Percentiles rank a stretch among this genome's conserved stretches.
phyloP scores from a whole-genome alignment of 495 filamentous ascomycete species.

The Neurospora terricola region DNA sequence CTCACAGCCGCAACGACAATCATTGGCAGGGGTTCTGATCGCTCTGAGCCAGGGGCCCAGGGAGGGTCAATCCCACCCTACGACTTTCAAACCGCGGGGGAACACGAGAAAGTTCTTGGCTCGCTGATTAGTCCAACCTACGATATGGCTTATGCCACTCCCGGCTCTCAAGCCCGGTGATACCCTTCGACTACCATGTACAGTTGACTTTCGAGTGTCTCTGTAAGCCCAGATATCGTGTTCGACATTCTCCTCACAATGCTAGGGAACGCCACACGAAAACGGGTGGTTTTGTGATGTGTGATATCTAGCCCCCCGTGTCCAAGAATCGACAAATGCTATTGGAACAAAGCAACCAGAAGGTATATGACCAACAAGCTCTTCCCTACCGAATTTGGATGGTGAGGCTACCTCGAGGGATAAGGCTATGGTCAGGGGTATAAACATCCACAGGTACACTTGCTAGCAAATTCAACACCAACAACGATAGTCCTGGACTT shows the following conservation, averaged over 20 bases:
- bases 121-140: not conserved
- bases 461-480: not conserved
- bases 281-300: not conserved
- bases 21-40: conserved; percentile 15
- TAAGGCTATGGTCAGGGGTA: not conserved
- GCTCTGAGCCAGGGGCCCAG: not conserved
- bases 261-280: not conserved
- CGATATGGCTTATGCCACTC: not conserved
- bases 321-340: not conserved
- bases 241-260: not conserved
- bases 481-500: not conserved
- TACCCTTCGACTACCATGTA: not conserved
- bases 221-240: not conserved
- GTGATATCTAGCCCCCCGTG: not conserved
- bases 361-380: not conserved
- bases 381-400: not conserved
- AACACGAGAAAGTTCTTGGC: not conserved
- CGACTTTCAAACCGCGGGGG: not conserved
- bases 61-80: not conserved
- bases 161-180: not conserved
- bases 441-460: not conserved
- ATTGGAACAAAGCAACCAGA: not conserved
- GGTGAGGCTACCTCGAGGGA: not conserved
- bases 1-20: conserved; percentile 10
- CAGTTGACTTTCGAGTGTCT: not conserved